A percentile compares a stretch with the other conserved stretches of the same genome.
Evolutionary conservation across 164 flowering plant species (phyloP).

Genomic region (Brasenia schreberi): DNA sequence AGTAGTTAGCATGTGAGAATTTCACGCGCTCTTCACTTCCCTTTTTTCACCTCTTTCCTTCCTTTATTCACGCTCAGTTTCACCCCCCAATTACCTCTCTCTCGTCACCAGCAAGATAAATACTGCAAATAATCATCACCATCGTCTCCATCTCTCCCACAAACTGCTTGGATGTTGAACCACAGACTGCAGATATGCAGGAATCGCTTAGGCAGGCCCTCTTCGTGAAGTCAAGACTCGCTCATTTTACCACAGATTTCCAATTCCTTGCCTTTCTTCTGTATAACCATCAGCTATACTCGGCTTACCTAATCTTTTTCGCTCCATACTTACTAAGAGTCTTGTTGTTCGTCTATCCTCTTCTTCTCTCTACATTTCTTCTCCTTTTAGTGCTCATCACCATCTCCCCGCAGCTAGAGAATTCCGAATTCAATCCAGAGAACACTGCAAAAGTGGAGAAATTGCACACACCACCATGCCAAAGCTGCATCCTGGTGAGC

Average conservation of each 20-base stretch:
- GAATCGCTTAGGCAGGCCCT: conserved; percentile 26
- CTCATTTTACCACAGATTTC: conserved; percentile 25
- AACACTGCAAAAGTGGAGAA: conserved; percentile 9
- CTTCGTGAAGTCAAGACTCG: conserved; percentile 13
- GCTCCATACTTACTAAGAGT: conserved; percentile 58
- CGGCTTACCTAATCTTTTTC: conserved; percentile 71
- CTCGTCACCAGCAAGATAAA: background rate
- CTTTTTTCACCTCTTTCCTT: background rate
- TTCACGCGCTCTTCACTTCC: background rate
- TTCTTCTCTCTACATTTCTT: conserved; percentile 63
- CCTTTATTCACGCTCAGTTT: background rate
- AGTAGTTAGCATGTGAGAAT: background rate
- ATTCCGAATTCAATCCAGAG: conserved; percentile 15
- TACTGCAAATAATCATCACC: background rate
- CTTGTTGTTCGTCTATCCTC: conserved; percentile 62
- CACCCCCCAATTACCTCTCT: background rate
- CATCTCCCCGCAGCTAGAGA: conserved; percentile 8
- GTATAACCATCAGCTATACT: conserved; percentile 54
- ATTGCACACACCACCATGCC: conserved; percentile 7
- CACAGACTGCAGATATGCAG: conserved; percentile 1
- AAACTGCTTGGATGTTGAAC: background rate
- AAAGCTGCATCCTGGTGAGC: conserved; percentile 4
- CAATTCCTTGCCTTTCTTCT: conserved; percentile 25
- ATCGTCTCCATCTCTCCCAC: background rate
- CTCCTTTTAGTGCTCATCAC: conserved; percentile 39